These are phyloP conservation scores for Suillus spraguei DNA, from an alignment of 768 basidiomycete species.

Conservation along the genomic window DNA sequence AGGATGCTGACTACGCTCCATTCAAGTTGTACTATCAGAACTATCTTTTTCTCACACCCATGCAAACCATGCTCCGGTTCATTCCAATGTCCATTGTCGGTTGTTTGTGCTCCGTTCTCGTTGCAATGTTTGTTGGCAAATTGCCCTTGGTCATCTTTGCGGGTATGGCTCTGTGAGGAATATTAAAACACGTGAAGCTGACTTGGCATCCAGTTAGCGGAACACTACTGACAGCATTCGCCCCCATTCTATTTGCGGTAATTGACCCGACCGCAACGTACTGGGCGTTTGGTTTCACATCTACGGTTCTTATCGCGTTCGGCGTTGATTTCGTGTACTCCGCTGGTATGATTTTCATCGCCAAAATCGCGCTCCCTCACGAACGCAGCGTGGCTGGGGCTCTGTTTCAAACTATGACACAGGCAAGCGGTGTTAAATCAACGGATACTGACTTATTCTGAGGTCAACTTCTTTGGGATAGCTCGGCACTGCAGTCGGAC, in stretches of 20 bases:
- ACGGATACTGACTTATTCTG: neutral
- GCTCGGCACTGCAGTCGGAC: constrained; percentile 70
- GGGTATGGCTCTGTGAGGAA: constrained; percentile 36
- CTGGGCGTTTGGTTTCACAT: constrained; percentile 79
- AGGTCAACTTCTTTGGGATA: constrained; percentile 21
- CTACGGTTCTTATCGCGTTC: constrained; percentile 62
- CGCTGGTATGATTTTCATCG: constrained; percentile 62
- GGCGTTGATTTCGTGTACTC: constrained; percentile 82
- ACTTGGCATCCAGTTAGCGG: constrained; percentile 46
- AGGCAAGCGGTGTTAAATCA: constrained; percentile 40
- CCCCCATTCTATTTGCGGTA: constrained; percentile 67
- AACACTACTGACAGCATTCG: constrained; percentile 58
- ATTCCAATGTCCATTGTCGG: constrained; percentile 77
- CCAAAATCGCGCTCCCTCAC: constrained; percentile 62
- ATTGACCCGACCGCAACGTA: constrained; percentile 59
- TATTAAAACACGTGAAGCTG: constrained; percentile 4
- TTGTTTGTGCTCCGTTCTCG: constrained; percentile 60
- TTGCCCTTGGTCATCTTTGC: constrained; percentile 59
- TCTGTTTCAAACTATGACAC: constrained; percentile 78
- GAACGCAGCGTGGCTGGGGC: constrained; percentile 81
- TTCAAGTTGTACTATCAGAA: constrained; percentile 71
- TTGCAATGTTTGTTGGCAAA: constrained; percentile 61
- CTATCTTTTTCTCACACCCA: constrained; percentile 53
- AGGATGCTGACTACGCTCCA: neutral
- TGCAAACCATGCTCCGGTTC: constrained; percentile 65